Base-by-base conservation (phyloP, 2,329 filamentous ascomycete genomes). In the Penicillium paneum region DNA sequence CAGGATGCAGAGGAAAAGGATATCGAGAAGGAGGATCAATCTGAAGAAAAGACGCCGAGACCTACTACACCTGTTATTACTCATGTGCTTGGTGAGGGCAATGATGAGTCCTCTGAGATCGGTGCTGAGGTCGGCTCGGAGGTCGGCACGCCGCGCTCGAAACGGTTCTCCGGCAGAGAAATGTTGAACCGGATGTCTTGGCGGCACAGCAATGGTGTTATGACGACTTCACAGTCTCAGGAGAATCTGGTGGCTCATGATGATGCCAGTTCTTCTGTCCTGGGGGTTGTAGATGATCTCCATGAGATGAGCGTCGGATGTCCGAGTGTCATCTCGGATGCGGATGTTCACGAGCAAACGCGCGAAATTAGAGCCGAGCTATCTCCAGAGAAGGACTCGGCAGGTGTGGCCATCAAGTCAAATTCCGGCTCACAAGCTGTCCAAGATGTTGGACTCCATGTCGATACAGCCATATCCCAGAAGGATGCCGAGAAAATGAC, bases 21-120 rank as follows among this genome's bases (percentile, higher is more conserved):
- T 1, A 2, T 29, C 1, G n/a, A 54, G 15, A 2, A 56, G 17
- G 39, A 53, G 8, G 15, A 5, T n/a, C 28, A 8, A 10, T n/a
- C 19, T n/a, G 39, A 44, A 3, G 32, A 8, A 39, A 39, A 43
- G 41, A 35, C 7, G 4, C 12, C 46, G 26, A 43, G 54, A 43
- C 47, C 54, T 24, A 11, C 26, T 15, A 53, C 54, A 32, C 51
- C 44, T 52, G 50, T 52, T 13, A 36, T 41, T 19, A 53, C 61
- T 46, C 29, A 58, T 52, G 17, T 65, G 47, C 51, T 66, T 59
- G 52, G 55, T 54, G 76, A 81, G 6, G 78, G 79, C 15, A 79
- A 81, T 19, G 80, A 82, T 19, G 40, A 50, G 17, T 31, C 34
- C 55, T 90, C 87, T 2, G 89, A 89, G 1, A 78, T 89, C 19